Conservation (phyloP, 2,329 filamentous ascomycete species). For the Geosmithia putterillii region DNA sequence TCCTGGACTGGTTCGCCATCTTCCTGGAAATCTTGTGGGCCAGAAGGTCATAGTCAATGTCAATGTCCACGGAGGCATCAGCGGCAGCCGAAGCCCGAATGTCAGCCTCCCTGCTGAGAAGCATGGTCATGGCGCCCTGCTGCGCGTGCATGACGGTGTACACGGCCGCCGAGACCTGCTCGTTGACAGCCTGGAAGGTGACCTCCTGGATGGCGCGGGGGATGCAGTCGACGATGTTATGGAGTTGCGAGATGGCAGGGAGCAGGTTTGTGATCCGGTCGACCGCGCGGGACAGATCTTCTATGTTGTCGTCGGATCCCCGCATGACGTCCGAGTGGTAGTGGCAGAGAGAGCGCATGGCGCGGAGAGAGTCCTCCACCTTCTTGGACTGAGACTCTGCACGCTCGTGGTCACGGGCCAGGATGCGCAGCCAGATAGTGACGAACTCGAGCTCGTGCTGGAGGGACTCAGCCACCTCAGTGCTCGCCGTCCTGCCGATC, state of each 20-base stretch:
- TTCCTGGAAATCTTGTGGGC: background rate
- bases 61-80: too few species aligned
- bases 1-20: background rate
- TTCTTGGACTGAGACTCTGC: background rate
- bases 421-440: background rate
- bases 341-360: background rate
- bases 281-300: background rate
- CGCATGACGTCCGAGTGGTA: too few species aligned
- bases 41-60: slow-evolving; percentile 1
- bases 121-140: slow-evolving; percentile 8
- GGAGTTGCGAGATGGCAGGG: slow-evolving; percentile 13
- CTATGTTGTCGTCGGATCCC: background rate
- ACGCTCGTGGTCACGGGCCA: background rate
- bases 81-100: background rate
- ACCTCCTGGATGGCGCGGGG: slow-evolving; percentile 12
- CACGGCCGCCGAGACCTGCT: slow-evolving; percentile 9
- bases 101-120: slow-evolving; percentile 2
- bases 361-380: background rate
- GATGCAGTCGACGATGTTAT: slow-evolving; percentile 11
- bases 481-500: background rate
- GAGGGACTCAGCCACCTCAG: background rate
- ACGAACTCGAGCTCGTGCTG: background rate
- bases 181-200: slow-evolving; percentile 6
- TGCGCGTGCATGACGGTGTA: slow-evolving; percentile 9
- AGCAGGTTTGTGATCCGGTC: background rate